phyloP scores from a whole-genome alignment of 192 early-diverging fungal genomes.

The Allomyces javanicus region DNA sequence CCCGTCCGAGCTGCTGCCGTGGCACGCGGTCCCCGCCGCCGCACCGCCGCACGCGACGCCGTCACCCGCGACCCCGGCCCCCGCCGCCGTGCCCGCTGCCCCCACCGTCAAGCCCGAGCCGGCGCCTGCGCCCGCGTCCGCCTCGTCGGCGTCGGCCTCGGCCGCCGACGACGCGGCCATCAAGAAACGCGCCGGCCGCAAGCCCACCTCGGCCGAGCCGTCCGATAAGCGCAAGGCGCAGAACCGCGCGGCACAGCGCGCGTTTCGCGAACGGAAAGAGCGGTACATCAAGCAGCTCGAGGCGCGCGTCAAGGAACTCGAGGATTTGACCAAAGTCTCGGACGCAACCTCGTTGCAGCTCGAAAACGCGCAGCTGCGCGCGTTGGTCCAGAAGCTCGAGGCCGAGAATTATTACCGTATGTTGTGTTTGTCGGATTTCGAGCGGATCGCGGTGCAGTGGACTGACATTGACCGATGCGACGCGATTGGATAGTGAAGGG shows the following conservation, averaged over 20 bases:
- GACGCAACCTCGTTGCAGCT: neutral
- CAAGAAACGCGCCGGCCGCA: neutral
- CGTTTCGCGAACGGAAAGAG: slow-evolving; percentile 72
- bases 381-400: neutral
- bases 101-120: neutral
- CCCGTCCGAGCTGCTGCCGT: neutral
- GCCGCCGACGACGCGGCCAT: neutral
- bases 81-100: neutral
- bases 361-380: neutral
- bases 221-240: slow-evolving; percentile 62
- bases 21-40: neutral
- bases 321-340: slow-evolving; percentile 15
- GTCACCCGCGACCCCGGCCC: neutral
- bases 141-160: neutral
- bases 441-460: no score
- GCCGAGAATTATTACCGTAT: neutral
- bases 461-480: no score
- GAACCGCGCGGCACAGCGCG: slow-evolving; percentile 75
- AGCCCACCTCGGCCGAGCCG: slow-evolving; percentile 1
- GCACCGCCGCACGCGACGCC: neutral
- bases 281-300: slow-evolving; percentile 64
- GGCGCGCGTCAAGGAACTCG: slow-evolving; percentile 42
- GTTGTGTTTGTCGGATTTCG: neutral
- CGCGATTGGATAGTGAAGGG: no score
- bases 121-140: neutral